Evolutionary conservation across 179 eudicot species (phyloP), one percentile per base, ranked within the genome.

Genomic region (Vitellaria paradoxa): DNA sequence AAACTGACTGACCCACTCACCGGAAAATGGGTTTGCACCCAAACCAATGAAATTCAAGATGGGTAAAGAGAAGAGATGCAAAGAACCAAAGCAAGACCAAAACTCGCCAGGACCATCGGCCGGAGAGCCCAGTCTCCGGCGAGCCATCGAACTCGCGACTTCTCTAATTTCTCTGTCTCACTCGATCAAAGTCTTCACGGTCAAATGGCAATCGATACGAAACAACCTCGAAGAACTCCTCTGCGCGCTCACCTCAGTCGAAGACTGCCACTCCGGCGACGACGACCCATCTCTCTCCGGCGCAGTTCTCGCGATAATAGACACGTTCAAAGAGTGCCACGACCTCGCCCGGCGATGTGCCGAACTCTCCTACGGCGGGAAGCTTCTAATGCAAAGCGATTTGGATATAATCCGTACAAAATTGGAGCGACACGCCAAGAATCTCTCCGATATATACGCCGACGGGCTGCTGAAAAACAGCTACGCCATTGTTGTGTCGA

Each of bases 371-470:
- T 96, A 78, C 62, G 75, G 86, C 37, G 99, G 99, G 42, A 96
- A 93, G 86, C 85, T 96, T 24, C 76, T 87, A 21, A 96, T 92
- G 99, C 97, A 96, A 80, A 96, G 99, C 61, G 93, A 96, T 74
- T 89, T 96, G 50, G 97, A 92, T 72, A 74, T 81, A 14, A 71
- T 87, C 5, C 73, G 84, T 7, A 83, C 87, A 0, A 89, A 82
- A 40, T 68, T 96, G 3, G 92, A 90, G 40, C 9, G 49, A 12
- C 86, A 81, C 8, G 23, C 75, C 4, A 86, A 77, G 37, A 77
- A 47, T 12, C 72, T 96, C 1, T 40, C 80, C 1, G 87, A 77
- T 24, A 86, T 92, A 0, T 86, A 85, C 80, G 81, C 82, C 0
- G 82, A 72, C 7, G 93, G 93, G 0, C 59, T 88, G 21, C 72